Percentiles rank a stretch among this genome's conserved stretches.
Evolutionary conservation across 108 stramenopile genomes (phyloP).

Genomic region (Conticribra guillardii): DNA sequence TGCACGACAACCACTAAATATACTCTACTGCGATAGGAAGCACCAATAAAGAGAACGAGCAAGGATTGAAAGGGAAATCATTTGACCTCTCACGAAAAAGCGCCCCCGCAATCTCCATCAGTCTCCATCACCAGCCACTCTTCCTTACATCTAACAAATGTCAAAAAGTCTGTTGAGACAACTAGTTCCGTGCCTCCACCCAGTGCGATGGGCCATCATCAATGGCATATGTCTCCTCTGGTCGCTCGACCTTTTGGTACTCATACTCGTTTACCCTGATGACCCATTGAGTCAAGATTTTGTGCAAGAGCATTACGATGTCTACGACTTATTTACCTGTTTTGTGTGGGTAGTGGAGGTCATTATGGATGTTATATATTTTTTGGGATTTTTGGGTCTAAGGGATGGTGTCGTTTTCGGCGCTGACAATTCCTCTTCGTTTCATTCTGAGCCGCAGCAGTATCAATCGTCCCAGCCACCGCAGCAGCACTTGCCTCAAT

Average conservation of each 20-base stretch:
- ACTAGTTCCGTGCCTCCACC: not conserved
- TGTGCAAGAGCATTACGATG: not conserved
- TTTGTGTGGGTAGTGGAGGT: constrained; percentile 1
- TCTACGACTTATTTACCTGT: constrained; percentile 2
- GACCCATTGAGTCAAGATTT: constrained; percentile 1
- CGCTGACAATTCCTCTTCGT: too few relatives aligned
- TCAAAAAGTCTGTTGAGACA: not conserved
- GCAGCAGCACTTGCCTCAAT: too few relatives aligned
- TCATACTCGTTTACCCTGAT: constrained; percentile 1
- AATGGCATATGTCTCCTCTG: not conserved
- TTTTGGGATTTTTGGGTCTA: not conserved
- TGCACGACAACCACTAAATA: too few relatives aligned
- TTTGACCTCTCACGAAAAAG: too few relatives aligned
- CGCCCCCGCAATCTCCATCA: too few relatives aligned
- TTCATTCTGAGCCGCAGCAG: too few relatives aligned
- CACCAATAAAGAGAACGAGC: too few relatives aligned
- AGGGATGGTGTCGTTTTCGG: not conserved
- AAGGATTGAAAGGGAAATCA: too few relatives aligned
- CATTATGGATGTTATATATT: not conserved
- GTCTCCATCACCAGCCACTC: too few relatives aligned
- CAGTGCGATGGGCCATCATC: not conserved
- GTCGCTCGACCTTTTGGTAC: not conserved
- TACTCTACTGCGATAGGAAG: too few relatives aligned
- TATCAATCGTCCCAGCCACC: too few relatives aligned
- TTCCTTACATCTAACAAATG: too few relatives aligned